A percentile compares a stretch with the other conserved stretches of the same genome.
Evolutionary conservation across 2,329 filamentous ascomycete genomes (phyloP).

Genomic region (Beauveria sp.): DNA sequence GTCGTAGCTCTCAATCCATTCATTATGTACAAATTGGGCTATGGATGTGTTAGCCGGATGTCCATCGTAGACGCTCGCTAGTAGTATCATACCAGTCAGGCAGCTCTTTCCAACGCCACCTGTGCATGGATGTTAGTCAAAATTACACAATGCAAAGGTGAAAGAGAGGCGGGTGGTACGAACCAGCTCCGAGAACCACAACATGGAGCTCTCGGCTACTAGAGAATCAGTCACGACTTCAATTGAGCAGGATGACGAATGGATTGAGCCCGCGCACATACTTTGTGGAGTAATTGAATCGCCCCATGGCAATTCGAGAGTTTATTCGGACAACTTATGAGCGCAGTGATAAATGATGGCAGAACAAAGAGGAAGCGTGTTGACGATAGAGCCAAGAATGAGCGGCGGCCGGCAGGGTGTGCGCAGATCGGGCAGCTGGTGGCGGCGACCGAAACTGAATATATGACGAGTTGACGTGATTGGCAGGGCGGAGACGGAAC

Average conservation of each 20-base stretch:
- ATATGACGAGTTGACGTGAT: slow-evolving; percentile 1
- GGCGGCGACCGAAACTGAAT: slow-evolving; percentile 2
- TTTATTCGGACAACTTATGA: neutral
- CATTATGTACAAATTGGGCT: slow-evolving; percentile 91
- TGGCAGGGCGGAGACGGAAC: slow-evolving; percentile 3
- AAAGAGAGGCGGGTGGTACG: slow-evolving; percentile 24
- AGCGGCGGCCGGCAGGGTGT: neutral
- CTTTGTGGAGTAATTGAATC: slow-evolving; percentile 10
- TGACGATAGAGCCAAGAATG: neutral
- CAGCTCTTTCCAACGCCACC: slow-evolving; percentile 90
- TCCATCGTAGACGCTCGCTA: neutral
- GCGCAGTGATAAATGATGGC: neutral
- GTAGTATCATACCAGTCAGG: slow-evolving; percentile 62
- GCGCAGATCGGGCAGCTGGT: slow-evolving; percentile 3
- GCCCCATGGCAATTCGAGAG: slow-evolving; percentile 2
- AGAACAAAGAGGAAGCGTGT: neutral
- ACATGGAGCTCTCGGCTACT: slow-evolving; percentile 70
- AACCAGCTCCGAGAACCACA: slow-evolving; percentile 74
- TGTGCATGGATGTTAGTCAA: slow-evolving; percentile 26
- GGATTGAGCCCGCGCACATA: neutral
- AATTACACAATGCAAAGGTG: slow-evolving; percentile 20
- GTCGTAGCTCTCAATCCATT: slow-evolving; percentile 86
- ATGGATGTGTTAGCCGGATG: slow-evolving; percentile 17
- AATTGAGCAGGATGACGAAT: neutral
- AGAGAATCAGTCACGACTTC: slow-evolving; percentile 15